Evolutionary conservation across 73 alveolate genomes (phyloP), one percentile per base, ranked within the genome.

Genomic region (Uronychia setigera): DNA sequence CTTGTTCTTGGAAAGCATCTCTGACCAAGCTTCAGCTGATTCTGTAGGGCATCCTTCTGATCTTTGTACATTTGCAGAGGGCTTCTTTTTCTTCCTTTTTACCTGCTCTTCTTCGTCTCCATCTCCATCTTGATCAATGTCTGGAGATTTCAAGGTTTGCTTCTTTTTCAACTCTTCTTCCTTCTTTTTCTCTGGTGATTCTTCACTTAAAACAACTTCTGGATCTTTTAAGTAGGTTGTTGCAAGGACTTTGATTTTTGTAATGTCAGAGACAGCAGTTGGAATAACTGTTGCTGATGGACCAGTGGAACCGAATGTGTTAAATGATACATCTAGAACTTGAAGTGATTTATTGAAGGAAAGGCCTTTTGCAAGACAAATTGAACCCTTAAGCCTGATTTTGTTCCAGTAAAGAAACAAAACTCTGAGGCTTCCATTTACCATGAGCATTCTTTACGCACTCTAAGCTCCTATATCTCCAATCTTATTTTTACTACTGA

Each of bases 391-490:
- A 5, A 75, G 74, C 78, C 87, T n/a, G 60, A 90, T 80, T 33
- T 90, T 67, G 60, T 90, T 90, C 95, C 95, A 90, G 77, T 90
- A 91, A 0, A 90, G 84, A 31, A 90, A 57, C 59, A 90, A 46
- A 33, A 79, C 82, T 28, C 75, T 58, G 1, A 90, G 87, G 30
- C 86, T 90, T 29, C 67, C 32, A 33, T 90, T 90, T 31, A 31
- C 76, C 0, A 32, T 25, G 29, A 90, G 35, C 82, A 90, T 85
- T 30, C 58, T 33, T 27, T 82, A 79, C 0, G 85, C 31, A 0
- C 57, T 78, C 30, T 33, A 33, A 35, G 95, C 92, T 25, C 93
- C 95, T 25, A 29, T 33, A 32, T 90, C 92, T 19, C 90, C 78
- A 76, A 90, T 90, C 46, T 81, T 76, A 35, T 90, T 90, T 58